These are phyloP conservation scores for Acarospora socialis DNA, from an alignment of 2,329 filamentous ascomycete species.

Conservation along the genomic window DNA sequence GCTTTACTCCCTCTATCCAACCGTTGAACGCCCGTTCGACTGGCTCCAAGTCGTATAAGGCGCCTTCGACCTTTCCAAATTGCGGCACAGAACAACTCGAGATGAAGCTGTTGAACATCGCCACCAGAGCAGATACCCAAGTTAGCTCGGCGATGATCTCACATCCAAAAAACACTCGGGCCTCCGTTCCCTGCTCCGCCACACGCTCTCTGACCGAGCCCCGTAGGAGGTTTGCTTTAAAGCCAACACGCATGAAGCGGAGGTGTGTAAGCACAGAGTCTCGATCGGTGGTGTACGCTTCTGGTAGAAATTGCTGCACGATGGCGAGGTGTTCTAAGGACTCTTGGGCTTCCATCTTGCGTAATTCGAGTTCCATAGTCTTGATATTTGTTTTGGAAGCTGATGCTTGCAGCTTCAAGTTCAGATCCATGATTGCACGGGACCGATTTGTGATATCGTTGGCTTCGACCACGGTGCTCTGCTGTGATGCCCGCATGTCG, in stretches of 20 bases:
- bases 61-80: conserved; percentile 65
- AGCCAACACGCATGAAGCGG: conserved; percentile 72
- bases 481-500: conserved; percentile 82
- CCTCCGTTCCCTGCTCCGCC: conserved; percentile 55
- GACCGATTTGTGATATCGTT: conserved; percentile 80
- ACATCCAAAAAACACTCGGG: conserved; percentile 66
- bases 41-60: conserved; percentile 75
- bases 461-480: conserved; percentile 83
- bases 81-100: conserved; percentile 62
- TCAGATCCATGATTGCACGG: conserved; percentile 90
- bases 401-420: conserved; percentile 82
- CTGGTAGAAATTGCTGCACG: conserved; percentile 75
- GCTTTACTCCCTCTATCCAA: conserved; percentile 73
- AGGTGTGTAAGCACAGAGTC: conserved; percentile 82
- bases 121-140: conserved; percentile 70
- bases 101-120: conserved; percentile 70
- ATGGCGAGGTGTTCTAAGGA: conserved; percentile 79
- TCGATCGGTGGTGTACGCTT: conserved; percentile 63
- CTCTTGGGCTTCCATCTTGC: conserved; percentile 76
- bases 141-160: conserved; percentile 74
- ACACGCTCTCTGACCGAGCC: conserved; percentile 67
- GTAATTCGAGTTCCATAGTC: conserved; percentile 81
- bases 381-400: conserved; percentile 87
- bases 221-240: conserved; percentile 71
- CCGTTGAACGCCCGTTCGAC: conserved; percentile 79